Percentiles rank a stretch among this genome's conserved stretches.
phyloP scores from a whole-genome alignment of 2,329 filamentous ascomycete species.

The Nemania sp. region DNA sequence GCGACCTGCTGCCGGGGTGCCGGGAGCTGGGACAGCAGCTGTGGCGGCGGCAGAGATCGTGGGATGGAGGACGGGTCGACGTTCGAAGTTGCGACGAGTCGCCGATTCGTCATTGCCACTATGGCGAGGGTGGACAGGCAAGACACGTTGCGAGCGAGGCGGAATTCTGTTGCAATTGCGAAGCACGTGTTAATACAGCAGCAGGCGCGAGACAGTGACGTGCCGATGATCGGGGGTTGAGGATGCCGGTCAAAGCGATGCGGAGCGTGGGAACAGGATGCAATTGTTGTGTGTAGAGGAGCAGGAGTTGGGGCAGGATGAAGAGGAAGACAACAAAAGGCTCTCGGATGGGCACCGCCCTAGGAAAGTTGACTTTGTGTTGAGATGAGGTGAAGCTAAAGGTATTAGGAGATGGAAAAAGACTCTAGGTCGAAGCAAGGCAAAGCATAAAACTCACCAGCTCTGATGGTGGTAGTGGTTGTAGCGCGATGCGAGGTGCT shows the following conservation, averaged over 20 bases:
- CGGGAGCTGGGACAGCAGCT: conserved; percentile 29
- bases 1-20: conserved; percentile 26
- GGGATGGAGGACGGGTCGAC: conserved; percentile 29
- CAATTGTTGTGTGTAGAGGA: background rate
- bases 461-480: conserved; percentile 28
- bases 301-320: background rate
- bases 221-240: conserved; percentile 30
- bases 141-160: conserved; percentile 36
- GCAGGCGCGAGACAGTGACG: conserved; percentile 11
- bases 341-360: background rate
- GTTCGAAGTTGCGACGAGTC: conserved; percentile 30
- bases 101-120: conserved; percentile 43
- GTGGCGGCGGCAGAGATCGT: conserved; percentile 34
- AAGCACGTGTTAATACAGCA: conserved; percentile 25
- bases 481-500: conserved; percentile 21
- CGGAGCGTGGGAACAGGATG: background rate
- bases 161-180: conserved; percentile 33
- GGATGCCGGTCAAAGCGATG: conserved; percentile 5
- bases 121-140: conserved; percentile 39
- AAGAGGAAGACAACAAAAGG: background rate
- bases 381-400: background rate
- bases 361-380: background rate
- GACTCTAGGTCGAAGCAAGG: conserved; percentile 17
- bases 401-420: background rate
- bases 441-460: conserved; percentile 22